Conservation (phyloP, 2,329 filamentous ascomycete species). For the Monosporascus sp. region DNA sequence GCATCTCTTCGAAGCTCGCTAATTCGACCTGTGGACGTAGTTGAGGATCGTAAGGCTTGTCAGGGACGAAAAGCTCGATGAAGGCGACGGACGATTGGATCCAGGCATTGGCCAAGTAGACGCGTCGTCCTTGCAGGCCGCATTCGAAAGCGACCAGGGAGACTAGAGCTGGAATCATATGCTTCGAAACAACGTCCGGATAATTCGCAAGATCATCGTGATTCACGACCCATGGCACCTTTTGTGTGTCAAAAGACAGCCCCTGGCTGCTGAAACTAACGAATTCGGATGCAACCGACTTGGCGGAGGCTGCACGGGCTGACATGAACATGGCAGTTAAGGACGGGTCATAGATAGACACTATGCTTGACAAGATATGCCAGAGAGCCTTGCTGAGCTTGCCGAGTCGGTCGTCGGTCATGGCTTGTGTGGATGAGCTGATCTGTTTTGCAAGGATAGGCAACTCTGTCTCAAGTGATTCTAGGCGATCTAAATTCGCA, state of each 20-base stretch:
- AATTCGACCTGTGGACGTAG: conserved; percentile 62
- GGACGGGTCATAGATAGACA: conserved; percentile 33
- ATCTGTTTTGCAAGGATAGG: conserved; percentile 55
- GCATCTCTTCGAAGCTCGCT: conserved; percentile 50
- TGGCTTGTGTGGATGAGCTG: conserved; percentile 40
- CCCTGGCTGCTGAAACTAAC: conserved; percentile 19
- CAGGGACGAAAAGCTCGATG: conserved; percentile 77
- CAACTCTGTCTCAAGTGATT: conserved; percentile 60
- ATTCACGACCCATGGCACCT: conserved; percentile 17
- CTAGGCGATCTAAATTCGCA: conserved; percentile 55
- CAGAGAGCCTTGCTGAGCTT: conserved; percentile 45
- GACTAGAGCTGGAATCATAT: conserved; percentile 41
- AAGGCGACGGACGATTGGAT: conserved; percentile 69
- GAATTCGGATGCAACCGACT: conserved; percentile 6
- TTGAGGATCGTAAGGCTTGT: conserved; percentile 79
- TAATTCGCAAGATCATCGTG: conserved; percentile 8
- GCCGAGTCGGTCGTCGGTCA: conserved; percentile 44
- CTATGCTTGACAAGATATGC: conserved; percentile 37
- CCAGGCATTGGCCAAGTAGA: conserved; percentile 59
- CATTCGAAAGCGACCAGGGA: conserved; percentile 35
- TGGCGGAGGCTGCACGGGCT: conserved; percentile 17
- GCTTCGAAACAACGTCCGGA: conserved; percentile 27
- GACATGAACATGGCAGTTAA: conserved; percentile 23
- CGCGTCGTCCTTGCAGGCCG: conserved; percentile 15
- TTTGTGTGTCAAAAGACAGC: conserved; percentile 20